Conservation (phyloP, 2,329 filamentous ascomycete genomes). For the Aspergillus alliaceus region DNA sequence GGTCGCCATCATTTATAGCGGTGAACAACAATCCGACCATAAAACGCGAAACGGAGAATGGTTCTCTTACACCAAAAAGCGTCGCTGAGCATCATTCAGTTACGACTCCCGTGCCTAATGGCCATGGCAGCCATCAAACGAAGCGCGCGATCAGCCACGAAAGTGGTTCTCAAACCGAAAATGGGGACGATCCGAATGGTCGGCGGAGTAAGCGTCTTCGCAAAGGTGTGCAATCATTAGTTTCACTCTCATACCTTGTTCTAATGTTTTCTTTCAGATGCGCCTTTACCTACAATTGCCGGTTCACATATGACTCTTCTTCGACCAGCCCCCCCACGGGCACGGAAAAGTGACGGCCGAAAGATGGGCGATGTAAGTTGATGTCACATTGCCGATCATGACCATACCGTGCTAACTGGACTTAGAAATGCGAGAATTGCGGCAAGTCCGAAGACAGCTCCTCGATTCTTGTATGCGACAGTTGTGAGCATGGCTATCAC, state of each 20-base stretch:
- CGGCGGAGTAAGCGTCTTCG: conserved; percentile 90
- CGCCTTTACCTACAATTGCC: conserved; percentile 72
- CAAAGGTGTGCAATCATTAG: conserved; percentile 61
- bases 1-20: conserved; percentile 44
- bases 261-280: conserved; percentile 36
- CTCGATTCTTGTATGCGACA: conserved; percentile 79
- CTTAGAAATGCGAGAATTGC: conserved; percentile 80
- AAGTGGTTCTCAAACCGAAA: conserved; percentile 44
- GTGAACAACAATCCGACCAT: conserved; percentile 42
- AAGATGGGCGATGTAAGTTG: conserved; percentile 58
- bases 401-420: conserved; percentile 25
- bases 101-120: conserved; percentile 54
- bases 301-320: conserved; percentile 97
- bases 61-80: conserved; percentile 61
- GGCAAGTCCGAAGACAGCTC: conserved; percentile 72
- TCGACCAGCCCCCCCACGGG: conserved; percentile 69
- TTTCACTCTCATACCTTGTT: not conserved
- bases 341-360: conserved; percentile 55
- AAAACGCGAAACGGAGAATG: conserved; percentile 55
- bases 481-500: conserved; percentile 87
- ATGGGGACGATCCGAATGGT: conserved; percentile 65
- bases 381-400: not conserved
- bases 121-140: conserved; percentile 56
- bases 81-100: conserved; percentile 66
- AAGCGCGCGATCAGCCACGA: conserved; percentile 75